Conservation (phyloP, 805 yeast genomes). For the Lipomyces orientalis region DNA sequence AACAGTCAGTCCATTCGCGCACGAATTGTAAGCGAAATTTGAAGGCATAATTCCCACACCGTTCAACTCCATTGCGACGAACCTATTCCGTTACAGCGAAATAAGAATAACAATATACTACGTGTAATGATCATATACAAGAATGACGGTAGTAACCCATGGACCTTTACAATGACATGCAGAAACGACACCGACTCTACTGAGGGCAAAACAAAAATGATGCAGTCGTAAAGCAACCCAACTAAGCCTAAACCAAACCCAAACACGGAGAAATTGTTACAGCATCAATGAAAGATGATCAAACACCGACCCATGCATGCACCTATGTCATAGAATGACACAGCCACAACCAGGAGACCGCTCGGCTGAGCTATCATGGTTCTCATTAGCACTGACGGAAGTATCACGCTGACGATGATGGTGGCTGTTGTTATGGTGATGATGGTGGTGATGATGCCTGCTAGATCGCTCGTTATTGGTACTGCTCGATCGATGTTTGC, state of each 20-base stretch:
- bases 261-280: neutral
- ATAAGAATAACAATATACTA: neutral
- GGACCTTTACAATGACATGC: neutral
- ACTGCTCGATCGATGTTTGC: slow-evolving; percentile 8
- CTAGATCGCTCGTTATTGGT: slow-evolving; percentile 7
- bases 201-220: slow-evolving; percentile 1
- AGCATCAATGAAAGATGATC: neutral
- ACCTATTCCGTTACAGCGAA: neutral
- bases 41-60: neutral
- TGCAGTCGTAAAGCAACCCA: neutral
- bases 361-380: neutral
- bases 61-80: slow-evolving; percentile 3
- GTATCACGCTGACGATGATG: slow-evolving; percentile 1
- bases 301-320: neutral
- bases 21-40: neutral
- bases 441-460: slow-evolving; percentile 5
- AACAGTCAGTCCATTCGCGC: neutral
- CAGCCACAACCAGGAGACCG: slow-evolving; percentile 31
- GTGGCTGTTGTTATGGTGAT: slow-evolving; percentile 2
- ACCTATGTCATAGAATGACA: slow-evolving; percentile 12
- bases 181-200: neutral
- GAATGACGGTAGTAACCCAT: neutral
- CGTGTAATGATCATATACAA: neutral
- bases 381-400: neutral
- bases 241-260: neutral